Evolutionary conservation across 2,329 filamentous ascomycete genomes (phyloP), one percentile per base, ranked within the genome.

Genomic region (Verticillium dahliae): DNA sequence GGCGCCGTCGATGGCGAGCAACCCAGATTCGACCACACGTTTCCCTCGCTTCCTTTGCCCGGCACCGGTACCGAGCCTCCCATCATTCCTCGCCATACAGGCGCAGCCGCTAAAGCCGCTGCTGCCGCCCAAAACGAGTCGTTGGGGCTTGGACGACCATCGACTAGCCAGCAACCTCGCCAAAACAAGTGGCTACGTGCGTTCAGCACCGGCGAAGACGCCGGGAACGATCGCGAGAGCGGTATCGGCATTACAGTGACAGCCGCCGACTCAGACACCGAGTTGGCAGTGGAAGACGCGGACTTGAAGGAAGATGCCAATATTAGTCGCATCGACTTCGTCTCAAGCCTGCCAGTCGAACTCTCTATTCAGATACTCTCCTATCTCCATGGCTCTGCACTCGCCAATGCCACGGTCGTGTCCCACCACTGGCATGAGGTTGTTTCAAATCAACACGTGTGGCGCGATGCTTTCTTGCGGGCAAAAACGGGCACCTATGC

Each of bases 401-500:
- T 89, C 13, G 73, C 75, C 10, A 78, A 76, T 11, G 80, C 81
- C 1, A 77, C 78, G 56, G 69, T 72, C 27, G 85, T 88, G 2
- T 86, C 79, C 13, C 76, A 69, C 34, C 65, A 66, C 5, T 89
- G 86, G 86, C 69, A 76, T 45, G 62, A 69, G 13, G 70, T 81
- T 1, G 73, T 80, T 4, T 69, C 72, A 34, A 84, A 84, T 65
- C 82, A 82, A 66, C 83, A 87, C 68, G 79, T 89, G 56, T 89
- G 86, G 86, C 79, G 85, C 15, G 82, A 86, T 67, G 85, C 84
- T 1, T 88, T 87, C 68, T 72, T 88, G 37, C 76, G 85, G 15
- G 83, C 87, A 68, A 87, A 85, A 71, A 83, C 85, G 0, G 72
- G 72, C 34, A 86, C 85, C 0, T 88, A 83, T 71, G 86, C 86